Base-by-base conservation (phyloP, 768 basidiomycete species). In the Phylloporus sp. region DNA sequence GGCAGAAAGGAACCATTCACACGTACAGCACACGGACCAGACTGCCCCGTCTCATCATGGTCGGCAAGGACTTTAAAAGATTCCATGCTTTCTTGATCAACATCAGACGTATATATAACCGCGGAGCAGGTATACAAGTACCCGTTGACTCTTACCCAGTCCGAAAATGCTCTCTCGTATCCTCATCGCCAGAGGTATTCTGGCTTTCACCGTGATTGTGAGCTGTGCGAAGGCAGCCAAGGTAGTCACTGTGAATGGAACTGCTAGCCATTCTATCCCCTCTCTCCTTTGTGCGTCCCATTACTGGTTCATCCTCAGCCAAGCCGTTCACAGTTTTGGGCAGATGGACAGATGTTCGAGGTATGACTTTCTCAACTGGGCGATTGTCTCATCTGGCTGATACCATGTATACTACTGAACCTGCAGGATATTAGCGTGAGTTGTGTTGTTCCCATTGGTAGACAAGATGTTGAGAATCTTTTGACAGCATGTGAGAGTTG, bases 291-390 rank as follows among this genome's bases (percentile, higher is more conserved):
- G 80, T 81, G 55, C 38, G 47, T 40, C 1, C n/a, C 24, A n/a
- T 11, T 15, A 5, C 15, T 36, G 12, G 9, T 41, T 32, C 15
- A 1, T 49, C 40, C 10, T 12, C 20, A 15, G 27, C 45, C 13
- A 12, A 40, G 38, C 6, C 22, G 3, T 13, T 40, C 28, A 32
- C 13, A 5, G 32, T 16, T 20, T 32, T 38, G 35, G 6, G 7
- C 12, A 80, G 79, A 72, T 58, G 79, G 79, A 5, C 70, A 76
- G 54, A 83, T 83, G 80, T 84, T 79, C 45, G 82, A 85, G 73
- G 81, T 74, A 62, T 46, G 66, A 45, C 13, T 38, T 32, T 41
- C 32, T 45, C 11, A 41, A 41, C 22, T 15, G 11, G 13, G 16
- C 18, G 1, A 16, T 9, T 9, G 32, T 11, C 16, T 28, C 16